phyloP scores from a whole-genome alignment of 345 rosid species.

The Linum tenue region DNA sequence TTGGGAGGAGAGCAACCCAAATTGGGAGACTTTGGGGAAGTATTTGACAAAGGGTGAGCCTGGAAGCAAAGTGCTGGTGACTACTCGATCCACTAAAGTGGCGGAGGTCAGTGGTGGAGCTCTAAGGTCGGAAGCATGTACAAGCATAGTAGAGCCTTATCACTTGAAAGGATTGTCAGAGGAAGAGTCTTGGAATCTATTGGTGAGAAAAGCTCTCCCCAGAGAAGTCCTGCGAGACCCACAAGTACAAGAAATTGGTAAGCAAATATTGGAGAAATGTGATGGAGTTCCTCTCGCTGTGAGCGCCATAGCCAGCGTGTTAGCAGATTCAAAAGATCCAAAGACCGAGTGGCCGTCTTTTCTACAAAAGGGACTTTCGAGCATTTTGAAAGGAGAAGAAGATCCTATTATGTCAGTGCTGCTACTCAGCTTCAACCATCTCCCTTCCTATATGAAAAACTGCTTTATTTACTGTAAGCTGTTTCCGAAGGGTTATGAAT shows the following conservation, averaged over 20 bases:
- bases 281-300: background rate
- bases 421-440: background rate
- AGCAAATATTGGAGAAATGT: background rate
- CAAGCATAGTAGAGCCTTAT: background rate
- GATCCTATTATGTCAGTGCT: background rate
- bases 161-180: constrained; percentile 4
- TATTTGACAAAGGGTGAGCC: constrained; percentile 13
- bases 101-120: constrained; percentile 1
- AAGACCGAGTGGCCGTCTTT: background rate
- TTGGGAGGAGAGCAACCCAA: constrained; percentile 11
- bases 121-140: too few relatives aligned
- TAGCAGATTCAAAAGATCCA: background rate
- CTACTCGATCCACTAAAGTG: constrained; percentile 14
- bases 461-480: background rate
- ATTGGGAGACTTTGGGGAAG: constrained; percentile 11
- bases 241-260: background rate
- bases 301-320: background rate
- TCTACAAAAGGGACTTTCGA: background rate
- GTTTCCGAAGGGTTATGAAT: background rate
- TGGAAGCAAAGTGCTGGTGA: constrained; percentile 19
- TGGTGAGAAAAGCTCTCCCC: constrained; percentile 10
- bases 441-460: background rate
- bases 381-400: background rate
- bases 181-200: constrained; percentile 13
- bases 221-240: background rate